Percentiles rank a stretch among this genome's conserved stretches.
Evolutionary conservation across 116 monocot species (phyloP).

Genomic region (Cymodocea nodosa): DNA sequence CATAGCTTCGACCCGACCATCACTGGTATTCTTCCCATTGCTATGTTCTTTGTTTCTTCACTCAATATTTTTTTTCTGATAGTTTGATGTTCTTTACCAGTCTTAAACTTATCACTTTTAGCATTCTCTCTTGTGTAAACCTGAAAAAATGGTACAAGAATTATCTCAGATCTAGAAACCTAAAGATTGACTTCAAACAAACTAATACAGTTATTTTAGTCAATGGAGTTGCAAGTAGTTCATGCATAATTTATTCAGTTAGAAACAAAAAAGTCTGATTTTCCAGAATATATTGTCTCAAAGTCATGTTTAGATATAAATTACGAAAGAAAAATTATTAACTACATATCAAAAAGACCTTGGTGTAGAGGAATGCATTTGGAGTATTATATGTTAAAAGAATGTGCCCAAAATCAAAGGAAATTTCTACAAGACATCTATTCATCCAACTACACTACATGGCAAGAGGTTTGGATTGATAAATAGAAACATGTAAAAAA

Average conservation of each 20-base stretch:
- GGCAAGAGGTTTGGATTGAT: too few relatives aligned
- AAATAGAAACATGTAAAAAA: too few relatives aligned
- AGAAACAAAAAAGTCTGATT: not conserved
- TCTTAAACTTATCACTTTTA: conserved; percentile 67
- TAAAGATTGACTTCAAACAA: not conserved
- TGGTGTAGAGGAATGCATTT: too few relatives aligned
- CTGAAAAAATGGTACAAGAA: conserved; percentile 16
- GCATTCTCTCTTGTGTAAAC: conserved; percentile 36
- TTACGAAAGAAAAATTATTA: too few relatives aligned
- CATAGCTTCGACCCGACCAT: conserved; percentile 84
- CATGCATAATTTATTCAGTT: too few relatives aligned
- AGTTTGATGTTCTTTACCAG: conserved; percentile 32
- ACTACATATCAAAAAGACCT: too few relatives aligned
- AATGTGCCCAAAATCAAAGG: too few relatives aligned
- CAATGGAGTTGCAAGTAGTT: not conserved
- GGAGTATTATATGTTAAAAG: too few relatives aligned
- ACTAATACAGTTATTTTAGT: not conserved
- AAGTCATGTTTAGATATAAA: too few relatives aligned
- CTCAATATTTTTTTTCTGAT: conserved; percentile 31
- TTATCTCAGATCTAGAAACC: not conserved
- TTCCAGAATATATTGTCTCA: too few relatives aligned
- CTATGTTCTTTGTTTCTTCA: conserved; percentile 43
- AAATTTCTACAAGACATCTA: too few relatives aligned
- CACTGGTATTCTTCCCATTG: conserved; percentile 68
- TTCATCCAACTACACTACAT: too few relatives aligned